phyloP scores from a whole-genome alignment of 2,329 filamentous ascomycete genomes.

The Colletotrichum aenigma region DNA sequence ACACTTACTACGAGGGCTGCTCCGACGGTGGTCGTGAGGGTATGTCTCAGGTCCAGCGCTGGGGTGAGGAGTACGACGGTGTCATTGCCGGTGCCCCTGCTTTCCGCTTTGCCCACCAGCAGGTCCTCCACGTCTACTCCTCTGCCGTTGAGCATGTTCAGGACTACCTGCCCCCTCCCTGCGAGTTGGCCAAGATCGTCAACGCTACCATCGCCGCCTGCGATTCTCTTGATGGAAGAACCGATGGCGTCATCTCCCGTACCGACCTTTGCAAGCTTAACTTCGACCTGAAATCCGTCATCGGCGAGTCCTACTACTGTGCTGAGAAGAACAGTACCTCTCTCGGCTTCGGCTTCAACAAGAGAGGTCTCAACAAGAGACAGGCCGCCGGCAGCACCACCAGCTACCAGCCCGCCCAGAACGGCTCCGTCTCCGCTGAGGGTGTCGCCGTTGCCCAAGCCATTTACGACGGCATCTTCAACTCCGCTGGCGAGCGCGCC shows the following conservation, averaged over 20 bases:
- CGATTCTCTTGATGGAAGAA: conserved; percentile 57
- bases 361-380: conserved; percentile 6
- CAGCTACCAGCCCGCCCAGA: conserved; percentile 31
- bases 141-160: conserved; percentile 41
- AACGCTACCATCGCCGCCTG: conserved; percentile 59
- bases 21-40: conserved; percentile 54
- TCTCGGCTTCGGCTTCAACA: conserved; percentile 29
- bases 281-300: conserved; percentile 33
- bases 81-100: conserved; percentile 50
- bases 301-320: conserved; percentile 38
- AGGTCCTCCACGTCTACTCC: conserved; percentile 45
- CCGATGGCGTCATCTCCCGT: conserved; percentile 36
- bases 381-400: conserved; percentile 26
- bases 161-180: conserved; percentile 41
- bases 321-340: conserved; percentile 11
- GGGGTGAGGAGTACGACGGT: conserved; percentile 45
- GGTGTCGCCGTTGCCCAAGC: conserved; percentile 34
- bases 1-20: conserved; percentile 58
- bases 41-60: conserved; percentile 47
- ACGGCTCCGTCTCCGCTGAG: conserved; percentile 36
- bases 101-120: conserved; percentile 46
- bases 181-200: conserved; percentile 53
- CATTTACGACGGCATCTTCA: conserved; percentile 37
- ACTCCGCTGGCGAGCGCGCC: conserved; percentile 35
- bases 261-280: conserved; percentile 38